Base-by-base conservation (phyloP, 257 asterid genomes). In the Solanum bulbocastanum region DNA sequence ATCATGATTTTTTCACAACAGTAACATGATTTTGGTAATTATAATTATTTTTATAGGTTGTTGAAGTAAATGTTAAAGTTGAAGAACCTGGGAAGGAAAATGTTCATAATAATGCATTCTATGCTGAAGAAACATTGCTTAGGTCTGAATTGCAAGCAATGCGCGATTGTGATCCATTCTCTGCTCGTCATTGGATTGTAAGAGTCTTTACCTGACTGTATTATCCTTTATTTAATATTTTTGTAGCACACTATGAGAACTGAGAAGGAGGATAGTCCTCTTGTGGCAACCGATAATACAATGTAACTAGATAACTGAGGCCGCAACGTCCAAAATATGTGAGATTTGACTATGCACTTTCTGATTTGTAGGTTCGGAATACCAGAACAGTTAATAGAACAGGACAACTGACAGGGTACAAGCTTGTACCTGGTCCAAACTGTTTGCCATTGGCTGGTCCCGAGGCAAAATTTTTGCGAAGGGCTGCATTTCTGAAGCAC, bases 101-200 rank as follows among this genome's bases (percentile, higher is more conserved):
- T 90, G 92, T 94, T 86, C 99, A 96, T 90, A 93, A 94, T 81
- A 96, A 96, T 90, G 99, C 99, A 52, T 96, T 96, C 92, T 95
- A 94, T 88, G 98, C 98, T 23, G 96, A 95, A 92, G 98, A 95
- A 91, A 94, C 99, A 88, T 36, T 94, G 89, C 98, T 96, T 82
- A 91, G 90, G 89, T 94, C 98, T 79, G 99, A 96, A 88, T 88
- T 92, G 87, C 97, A 95, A 91, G 99, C 99, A 86, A 95, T 92
- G 94, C 98, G 99, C 27, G 97, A 96, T 87, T 93, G 97, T 86
- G 94, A 95, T 94, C 98, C 98, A 27, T 90, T 93, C 79, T 90
- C 96, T 37, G 99, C 98, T 83, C 98, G 99, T 36, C 99, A 96
- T 89, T 96, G 99, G 99, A 94, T 96, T 83, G 99, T 96, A 94